Base-by-base conservation (phyloP, 768 basidiomycete species). In the Chalciporus pseudorubinellus region DNA sequence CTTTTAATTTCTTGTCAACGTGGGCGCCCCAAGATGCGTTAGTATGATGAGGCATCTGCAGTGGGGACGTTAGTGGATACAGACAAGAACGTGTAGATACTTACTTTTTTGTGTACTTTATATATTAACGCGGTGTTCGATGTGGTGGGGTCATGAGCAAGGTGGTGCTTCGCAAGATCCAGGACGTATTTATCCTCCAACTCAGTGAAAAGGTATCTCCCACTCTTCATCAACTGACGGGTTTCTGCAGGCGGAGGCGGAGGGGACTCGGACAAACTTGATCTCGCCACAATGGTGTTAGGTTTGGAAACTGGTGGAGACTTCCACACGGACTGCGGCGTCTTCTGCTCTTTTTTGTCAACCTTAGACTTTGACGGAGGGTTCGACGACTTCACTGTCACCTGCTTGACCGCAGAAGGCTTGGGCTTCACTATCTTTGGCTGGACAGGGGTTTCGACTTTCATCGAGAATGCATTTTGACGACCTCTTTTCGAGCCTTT, bases 21-120 rank as follows among this genome's bases (percentile, higher is more conserved):
- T 76, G 72, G n/a, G 59, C 61, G 28, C 48, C 56, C 85, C 85
- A 88, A 13, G 84, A 85, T 8, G 29, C 61, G 6, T 58, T 12
- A 3, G 73, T 58, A 62, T 88, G 87, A 56, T 83, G 78, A 22
- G 83, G 79, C 72, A 88, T 72, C 87, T 89, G 50, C 11, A 39
- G 33, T n/a, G 10, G 7, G 20, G 24, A 28, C 4, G n/a, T 57
- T 8, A 57, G 34, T 39, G 10, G 10, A 42, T 12, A 29, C 16
- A 38, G 7, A 42, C 12, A 21, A 14, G 31, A 31, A 33, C 14
- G 44, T 7, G 16, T 1, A n/a, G 19, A 38, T 19, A 40, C 67
- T 26, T 47, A 82, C 85, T 73, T 83, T 82, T 43, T 62, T 54
- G 51, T 74, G 56, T 13, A 85, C 47, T 34, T 69, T 72, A 20